Evolutionary conservation across 108 stramenopile species (phyloP).

Genomic region (Fragilaria radians): DNA sequence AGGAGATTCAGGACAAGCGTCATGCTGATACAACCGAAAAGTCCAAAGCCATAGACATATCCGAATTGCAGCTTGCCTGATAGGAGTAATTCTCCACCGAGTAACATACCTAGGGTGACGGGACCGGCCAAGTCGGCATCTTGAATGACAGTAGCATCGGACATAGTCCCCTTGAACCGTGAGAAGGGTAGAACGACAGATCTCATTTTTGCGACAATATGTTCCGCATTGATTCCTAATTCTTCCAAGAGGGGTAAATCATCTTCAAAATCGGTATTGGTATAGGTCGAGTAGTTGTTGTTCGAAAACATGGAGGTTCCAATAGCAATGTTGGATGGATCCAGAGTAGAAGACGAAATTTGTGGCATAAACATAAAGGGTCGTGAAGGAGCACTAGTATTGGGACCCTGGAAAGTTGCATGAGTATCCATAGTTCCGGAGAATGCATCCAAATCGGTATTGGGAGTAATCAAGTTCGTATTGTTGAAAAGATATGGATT

Average conservation of each 20-base stretch:
- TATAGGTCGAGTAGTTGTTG: neutral
- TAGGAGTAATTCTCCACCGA: conserved; percentile 89
- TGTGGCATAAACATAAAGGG: neutral
- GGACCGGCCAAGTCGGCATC: conserved; percentile 96
- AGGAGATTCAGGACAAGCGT: conserved; percentile 92
- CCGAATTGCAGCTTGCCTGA: conserved; percentile 96
- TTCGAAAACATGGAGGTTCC: no score
- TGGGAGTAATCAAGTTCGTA: no score
- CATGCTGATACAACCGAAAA: conserved; percentile 94
- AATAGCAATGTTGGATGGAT: no score
- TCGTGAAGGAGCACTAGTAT: neutral
- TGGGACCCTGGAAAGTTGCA: neutral
- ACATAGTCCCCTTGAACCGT: conserved; percentile 26
- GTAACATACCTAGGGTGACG: conserved; percentile 77
- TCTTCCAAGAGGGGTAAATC: conserved; percentile 98
- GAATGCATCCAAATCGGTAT: neutral
- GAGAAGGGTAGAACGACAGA: conserved; percentile 74
- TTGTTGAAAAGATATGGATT: neutral
- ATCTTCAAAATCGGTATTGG: conserved; percentile 65
- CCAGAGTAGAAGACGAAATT: neutral
- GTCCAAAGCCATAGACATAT: conserved; percentile 96
- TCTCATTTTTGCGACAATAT: conserved; percentile 91
- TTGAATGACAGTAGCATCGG: conserved; percentile 29
- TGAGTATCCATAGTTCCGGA: neutral
- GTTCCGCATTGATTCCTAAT: conserved; percentile 92